Evolutionary conservation across 2,329 filamentous ascomycete genomes (phyloP).

Genomic region (Davidsoniella eucalypti): DNA sequence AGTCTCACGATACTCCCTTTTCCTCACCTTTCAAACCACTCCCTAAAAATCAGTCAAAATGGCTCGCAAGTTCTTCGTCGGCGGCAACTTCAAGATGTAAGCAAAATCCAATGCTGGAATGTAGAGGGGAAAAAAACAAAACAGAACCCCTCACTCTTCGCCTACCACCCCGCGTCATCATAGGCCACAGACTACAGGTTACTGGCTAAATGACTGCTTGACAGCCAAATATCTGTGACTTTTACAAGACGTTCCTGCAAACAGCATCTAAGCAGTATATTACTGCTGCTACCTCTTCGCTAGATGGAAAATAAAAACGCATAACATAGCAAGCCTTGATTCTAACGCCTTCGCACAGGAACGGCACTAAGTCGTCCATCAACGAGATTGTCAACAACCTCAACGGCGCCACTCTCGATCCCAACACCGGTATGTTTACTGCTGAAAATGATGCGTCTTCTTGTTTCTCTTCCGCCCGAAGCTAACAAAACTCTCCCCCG

Average conservation of each 20-base stretch:
- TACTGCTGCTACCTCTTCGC: no score
- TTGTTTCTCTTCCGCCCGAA: background rate
- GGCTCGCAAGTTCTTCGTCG: constrained; percentile 93
- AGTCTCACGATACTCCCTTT: constrained; percentile 1
- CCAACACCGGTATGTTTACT: constrained; percentile 17
- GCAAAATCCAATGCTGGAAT: constrained; percentile 15
- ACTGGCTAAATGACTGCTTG: no score
- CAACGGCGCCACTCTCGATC: constrained; percentile 68
- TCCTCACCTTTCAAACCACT: constrained; percentile 12
- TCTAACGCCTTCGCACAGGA: constrained; percentile 39
- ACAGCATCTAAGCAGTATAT: no score
- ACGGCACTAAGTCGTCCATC: constrained; percentile 79
- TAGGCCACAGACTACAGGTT: no score
- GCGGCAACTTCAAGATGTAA: constrained; percentile 99
- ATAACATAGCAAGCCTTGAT: background rate
- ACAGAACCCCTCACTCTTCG: background rate
- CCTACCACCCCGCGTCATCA: background rate
- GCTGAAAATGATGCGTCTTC: background rate
- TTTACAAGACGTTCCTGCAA: no score
- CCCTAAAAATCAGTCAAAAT: constrained; percentile 40
- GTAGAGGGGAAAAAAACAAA: background rate
- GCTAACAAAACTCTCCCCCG: background rate
- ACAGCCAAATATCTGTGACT: no score
- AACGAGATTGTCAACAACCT: constrained; percentile 80
- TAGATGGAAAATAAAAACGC: background rate